Base-by-base conservation (phyloP, 192 early-diverging fungal genomes). In the Coemansia sp. region DNA sequence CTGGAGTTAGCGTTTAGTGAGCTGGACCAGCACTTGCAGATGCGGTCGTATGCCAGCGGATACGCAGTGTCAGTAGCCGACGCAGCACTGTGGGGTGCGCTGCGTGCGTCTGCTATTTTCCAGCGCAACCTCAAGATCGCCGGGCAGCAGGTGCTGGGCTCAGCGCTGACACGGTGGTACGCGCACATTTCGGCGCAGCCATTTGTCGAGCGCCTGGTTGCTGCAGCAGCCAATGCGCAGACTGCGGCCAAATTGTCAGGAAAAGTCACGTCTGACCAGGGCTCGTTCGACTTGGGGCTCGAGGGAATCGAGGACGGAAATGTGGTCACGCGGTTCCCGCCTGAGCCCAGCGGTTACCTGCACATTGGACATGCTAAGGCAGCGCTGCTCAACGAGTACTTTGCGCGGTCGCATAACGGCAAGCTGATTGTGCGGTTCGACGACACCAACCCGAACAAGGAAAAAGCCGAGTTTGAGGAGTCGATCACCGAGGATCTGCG, bases 321-420 rank as follows among this genome's bases (percentile, higher is more conserved):
- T 68, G 95, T 99, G 17, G 94, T 95, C 21, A 98, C 95, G 25
- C 87, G 97, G 55, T 99, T 99, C 87, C 96, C 97, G 55, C 97
- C 97, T 2, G 97, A 99, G 85, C 96, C 97, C 61, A 88, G 85
- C 74, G 97, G 96, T 75, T 99, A 96, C 81, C 83, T 99, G 61
- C 97, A 99, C 82, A 97, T 99, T 86, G 97, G 97, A 58, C 97
- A 99, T 74, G 94, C 95, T 56, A 99, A 99, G 86, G 97, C 97
- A 34, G 97, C 94, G 11, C 82, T 99, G 50, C 74, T 99, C 56
- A 99, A 98, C 85, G 91, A 99, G 71, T 91, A 95, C 85, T 91
- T 99, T 88, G 97, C 97, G 2, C 74, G 87, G 12, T 66, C 78
- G 20, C 94, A 97, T 83, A 85, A 91, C 49, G 97, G 97, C 61